Evolutionary conservation across 1,284 basidiomycete species (phyloP).

Genomic region (Boletus semigastroideus): DNA sequence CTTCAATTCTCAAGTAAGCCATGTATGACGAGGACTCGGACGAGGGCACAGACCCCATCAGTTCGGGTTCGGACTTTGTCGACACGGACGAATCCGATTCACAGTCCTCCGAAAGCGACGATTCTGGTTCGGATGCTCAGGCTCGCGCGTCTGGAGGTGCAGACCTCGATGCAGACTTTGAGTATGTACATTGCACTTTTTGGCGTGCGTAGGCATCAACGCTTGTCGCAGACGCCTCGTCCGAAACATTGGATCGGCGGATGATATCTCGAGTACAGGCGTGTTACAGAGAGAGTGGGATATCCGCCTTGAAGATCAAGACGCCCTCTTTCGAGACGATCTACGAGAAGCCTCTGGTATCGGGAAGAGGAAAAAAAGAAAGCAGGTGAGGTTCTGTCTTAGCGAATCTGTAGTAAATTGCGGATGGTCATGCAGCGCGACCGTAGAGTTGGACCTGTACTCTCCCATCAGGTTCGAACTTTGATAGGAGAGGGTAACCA

Average conservation of each 20-base stretch:
- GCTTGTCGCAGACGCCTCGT: slow-evolving; percentile 21
- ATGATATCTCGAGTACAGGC: slow-evolving; percentile 22
- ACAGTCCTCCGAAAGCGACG: slow-evolving; percentile 15
- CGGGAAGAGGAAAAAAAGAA: slow-evolving; percentile 53
- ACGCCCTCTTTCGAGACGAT: slow-evolving; percentile 68
- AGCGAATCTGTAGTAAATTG: not conserved
- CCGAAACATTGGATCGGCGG: slow-evolving; percentile 27
- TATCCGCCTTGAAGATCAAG: slow-evolving; percentile 51
- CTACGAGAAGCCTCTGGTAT: slow-evolving; percentile 62
- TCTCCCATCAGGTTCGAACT: slow-evolving; percentile 81
- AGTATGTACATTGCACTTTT: slow-evolving; percentile 14
- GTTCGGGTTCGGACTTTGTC: slow-evolving; percentile 6
- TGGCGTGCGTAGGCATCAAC: not conserved
- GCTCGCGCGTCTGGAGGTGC: slow-evolving; percentile 7
- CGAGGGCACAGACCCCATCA: slow-evolving; percentile 2
- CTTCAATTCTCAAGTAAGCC: not conserved
- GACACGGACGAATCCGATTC: slow-evolving; percentile 23
- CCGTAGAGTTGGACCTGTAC: slow-evolving; percentile 47
- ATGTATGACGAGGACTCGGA: slow-evolving; percentile 23
- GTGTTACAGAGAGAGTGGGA: slow-evolving; percentile 31
- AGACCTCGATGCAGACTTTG: slow-evolving; percentile 31
- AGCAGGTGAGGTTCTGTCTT: slow-evolving; percentile 36
- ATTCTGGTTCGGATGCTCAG: slow-evolving; percentile 22
- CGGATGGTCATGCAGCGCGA: slow-evolving; percentile 31
- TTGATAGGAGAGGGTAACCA: slow-evolving; percentile 91